Evolutionary conservation across 768 basidiomycete species (phyloP), one percentile per base, ranked within the genome.

Genomic region (Ramaria sp.): DNA sequence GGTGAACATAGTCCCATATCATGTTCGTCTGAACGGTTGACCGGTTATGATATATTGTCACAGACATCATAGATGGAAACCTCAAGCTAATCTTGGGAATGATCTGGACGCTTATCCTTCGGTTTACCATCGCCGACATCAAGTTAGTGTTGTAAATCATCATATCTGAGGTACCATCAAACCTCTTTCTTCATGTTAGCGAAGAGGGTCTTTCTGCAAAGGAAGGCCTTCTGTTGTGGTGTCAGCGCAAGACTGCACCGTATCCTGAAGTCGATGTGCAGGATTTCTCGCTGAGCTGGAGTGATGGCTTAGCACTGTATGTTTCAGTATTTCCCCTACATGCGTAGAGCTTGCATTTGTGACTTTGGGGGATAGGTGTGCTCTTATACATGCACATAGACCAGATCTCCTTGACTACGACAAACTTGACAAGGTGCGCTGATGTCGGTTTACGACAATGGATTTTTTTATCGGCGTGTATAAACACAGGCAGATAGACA

Each of bases 201-300:
- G 92, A 94, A 75, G 96, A 98, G 71, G 96, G 96, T 55, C 78
- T 97, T n/a, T 93, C 93, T 9, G 96, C 96, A 1, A 96, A 97
- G 69, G 96, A 98, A 65, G 96, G 96, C 32, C 77, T 99, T 10
- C 73, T 99, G 3, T 78, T 99, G 3, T 99, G 96, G 96, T 96
- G 94, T 72, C 96, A 98, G 64, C 82, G 96, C 52, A 96, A 95
- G 70, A 99, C 96, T 0, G 81, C 78, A 32, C 81, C 83, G 0
- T 98, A 99, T 70, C 79, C 79, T 58, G 90, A 95, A 62, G 93
- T 98, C 12, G 71, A 97, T 56, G 90, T 99, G 15, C 83, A 90
- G 69, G 90, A 98, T 64, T 99, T 99, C 65, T 88, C 91, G 13
- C 64, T 77, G 37, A 92, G 89, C 65, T 99, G 93, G 88, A 84